phyloP scores from a whole-genome alignment of 1,139 yeast genomes.

The Protomyces gravidus region DNA sequence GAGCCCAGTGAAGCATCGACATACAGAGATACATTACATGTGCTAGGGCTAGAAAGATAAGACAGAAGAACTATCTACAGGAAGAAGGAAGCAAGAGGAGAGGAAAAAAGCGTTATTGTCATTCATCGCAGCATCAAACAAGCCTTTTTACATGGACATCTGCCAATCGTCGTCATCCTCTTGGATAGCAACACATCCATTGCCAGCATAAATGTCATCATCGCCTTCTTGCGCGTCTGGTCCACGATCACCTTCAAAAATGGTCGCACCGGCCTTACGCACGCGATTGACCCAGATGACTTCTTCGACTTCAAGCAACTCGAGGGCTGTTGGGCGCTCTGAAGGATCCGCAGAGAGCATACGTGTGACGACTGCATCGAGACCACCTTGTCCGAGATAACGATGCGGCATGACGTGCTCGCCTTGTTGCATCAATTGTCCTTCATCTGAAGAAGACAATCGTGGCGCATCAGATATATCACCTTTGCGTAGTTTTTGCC shows the following conservation, averaged over 20 bases:
- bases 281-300: conserved; percentile 73
- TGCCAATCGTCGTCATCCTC: conserved; percentile 37
- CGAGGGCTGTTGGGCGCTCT: conserved; percentile 71
- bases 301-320: conserved; percentile 64
- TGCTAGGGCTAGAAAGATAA: not conserved
- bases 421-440: not conserved
- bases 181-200: conserved; percentile 32
- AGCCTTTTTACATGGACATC: conserved; percentile 35
- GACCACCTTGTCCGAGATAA: conserved; percentile 41
- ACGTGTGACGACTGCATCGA: conserved; percentile 77
- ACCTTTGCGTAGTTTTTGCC: conserved; percentile 95
- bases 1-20: too few species aligned
- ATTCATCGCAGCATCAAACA: not conserved
- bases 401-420: conserved; percentile 21
- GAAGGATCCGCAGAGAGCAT: conserved; percentile 87
- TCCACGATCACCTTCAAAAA: conserved; percentile 94
- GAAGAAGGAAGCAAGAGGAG: not conserved
- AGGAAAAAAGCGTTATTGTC: not conserved
- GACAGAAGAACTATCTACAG: not conserved
- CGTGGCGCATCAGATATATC: conserved; percentile 76
- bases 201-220: conserved; percentile 14
- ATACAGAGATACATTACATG: not conserved
- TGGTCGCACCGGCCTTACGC: conserved; percentile 89
- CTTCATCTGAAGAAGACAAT: conserved; percentile 15
- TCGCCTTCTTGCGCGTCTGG: conserved; percentile 46